These are phyloP conservation scores for Phaeosphaeriaceae sp. DNA, from an alignment of 2,329 filamentous ascomycete genomes.

Conservation along the genomic window DNA sequence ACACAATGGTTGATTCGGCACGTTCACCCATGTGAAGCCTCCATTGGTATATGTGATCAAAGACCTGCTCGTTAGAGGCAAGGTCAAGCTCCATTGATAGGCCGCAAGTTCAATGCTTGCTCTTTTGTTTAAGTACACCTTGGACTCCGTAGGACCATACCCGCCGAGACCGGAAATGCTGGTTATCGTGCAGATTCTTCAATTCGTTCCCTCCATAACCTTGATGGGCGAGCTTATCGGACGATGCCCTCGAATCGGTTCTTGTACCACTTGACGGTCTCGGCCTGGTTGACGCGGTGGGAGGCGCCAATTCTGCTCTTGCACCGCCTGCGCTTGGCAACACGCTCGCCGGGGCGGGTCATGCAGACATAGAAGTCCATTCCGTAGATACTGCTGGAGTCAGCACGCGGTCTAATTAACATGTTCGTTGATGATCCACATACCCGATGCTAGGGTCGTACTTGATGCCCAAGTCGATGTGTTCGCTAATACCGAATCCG, in stretches of 20 bases:
- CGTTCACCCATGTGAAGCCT: constrained; percentile 65
- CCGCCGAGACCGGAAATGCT: constrained; percentile 49
- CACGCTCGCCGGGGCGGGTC: constrained; percentile 98
- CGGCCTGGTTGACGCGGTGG: constrained; percentile 92
- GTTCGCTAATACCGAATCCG: constrained; percentile 99
- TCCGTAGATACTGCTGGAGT: constrained; percentile 56
- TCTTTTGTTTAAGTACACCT: constrained; percentile 51
- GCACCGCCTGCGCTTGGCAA: constrained; percentile 90
- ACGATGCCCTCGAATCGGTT: constrained; percentile 97
- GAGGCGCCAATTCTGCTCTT: constrained; percentile 83
- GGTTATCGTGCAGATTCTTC: constrained; percentile 44
- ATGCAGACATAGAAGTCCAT: constrained; percentile 99
- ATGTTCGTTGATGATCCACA: constrained; percentile 12
- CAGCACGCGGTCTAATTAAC: constrained; percentile 15
- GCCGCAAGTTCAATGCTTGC: constrained; percentile 50
- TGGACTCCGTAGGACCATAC: constrained; percentile 47
- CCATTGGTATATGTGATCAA: constrained; percentile 59
- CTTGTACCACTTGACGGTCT: constrained; percentile 99
- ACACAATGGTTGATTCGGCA: constrained; percentile 64
- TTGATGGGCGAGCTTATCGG: constrained; percentile 71
- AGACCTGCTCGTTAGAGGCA: constrained; percentile 45
- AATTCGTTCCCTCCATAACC: constrained; percentile 34
- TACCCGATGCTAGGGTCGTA: constrained; percentile 51
- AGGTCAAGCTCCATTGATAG: constrained; percentile 54
- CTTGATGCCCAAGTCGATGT: constrained; percentile 99